Evolutionary conservation across 2,329 filamentous ascomycete species (phyloP).

Genomic region (Rhynchosporium graminicola): DNA sequence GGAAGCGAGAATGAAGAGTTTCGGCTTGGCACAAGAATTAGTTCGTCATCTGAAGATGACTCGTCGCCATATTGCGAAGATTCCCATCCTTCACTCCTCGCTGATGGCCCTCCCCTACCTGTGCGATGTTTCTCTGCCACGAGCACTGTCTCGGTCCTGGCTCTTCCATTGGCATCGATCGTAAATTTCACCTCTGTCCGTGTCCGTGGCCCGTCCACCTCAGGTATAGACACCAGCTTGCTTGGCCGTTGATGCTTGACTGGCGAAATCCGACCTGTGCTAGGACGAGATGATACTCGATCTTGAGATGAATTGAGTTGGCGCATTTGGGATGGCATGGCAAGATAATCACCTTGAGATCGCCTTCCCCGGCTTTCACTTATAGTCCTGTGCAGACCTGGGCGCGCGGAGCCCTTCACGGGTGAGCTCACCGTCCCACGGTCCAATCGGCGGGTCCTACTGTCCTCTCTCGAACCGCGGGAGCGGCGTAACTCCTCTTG

Average conservation of each 20-base stretch:
- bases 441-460: conserved; percentile 29
- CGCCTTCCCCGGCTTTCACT: conserved; percentile 37
- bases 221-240: conserved; percentile 60
- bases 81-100: conserved; percentile 44
- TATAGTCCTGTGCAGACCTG: conserved; percentile 35
- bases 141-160: conserved; percentile 38
- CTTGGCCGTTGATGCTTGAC: conserved; percentile 51
- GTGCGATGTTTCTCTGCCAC: conserved; percentile 31
- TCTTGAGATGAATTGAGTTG: conserved; percentile 28
- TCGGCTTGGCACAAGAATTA: conserved; percentile 64
- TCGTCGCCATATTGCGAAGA: conserved; percentile 51
- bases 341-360: conserved; percentile 30
- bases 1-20: conserved; percentile 53
- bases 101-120: conserved; percentile 27
- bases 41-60: conserved; percentile 62
- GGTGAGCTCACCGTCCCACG: conserved; percentile 38
- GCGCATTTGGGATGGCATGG: background rate
- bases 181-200: conserved; percentile 62
- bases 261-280: conserved; percentile 46
- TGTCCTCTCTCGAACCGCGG: conserved; percentile 32
- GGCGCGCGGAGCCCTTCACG: conserved; percentile 35
- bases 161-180: conserved; percentile 61
- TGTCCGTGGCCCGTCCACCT: conserved; percentile 46
- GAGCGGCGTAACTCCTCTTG: conserved; percentile 38
- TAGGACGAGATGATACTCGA: conserved; percentile 26